Evolutionary conservation across 768 basidiomycete genomes (phyloP), one percentile per base, ranked within the genome.

Genomic region (Suillus variegatus): DNA sequence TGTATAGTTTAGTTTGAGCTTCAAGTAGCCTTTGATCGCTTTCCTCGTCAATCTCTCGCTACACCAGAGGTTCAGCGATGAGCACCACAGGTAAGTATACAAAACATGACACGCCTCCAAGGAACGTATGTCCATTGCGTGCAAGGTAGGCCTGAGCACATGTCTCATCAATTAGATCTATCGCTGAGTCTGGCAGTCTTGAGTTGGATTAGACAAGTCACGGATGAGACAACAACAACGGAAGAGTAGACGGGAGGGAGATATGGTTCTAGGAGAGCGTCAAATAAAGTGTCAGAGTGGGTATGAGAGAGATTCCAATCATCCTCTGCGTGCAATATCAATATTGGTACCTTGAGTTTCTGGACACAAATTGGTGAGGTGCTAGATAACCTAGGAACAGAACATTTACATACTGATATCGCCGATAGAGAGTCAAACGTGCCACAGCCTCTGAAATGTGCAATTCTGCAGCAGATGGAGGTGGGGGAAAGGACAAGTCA

Each of bases 261-360:
- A 63, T 84, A 78, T 1, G 86, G 86, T 25, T 88, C 86, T 36
- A 92, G 73, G 64, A 94, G 85, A 0, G 84, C 79, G 36, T 90
- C 81, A 76, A 93, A 93, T 28, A 95, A 84, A 0, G 80, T 76
- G 18, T 82, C 79, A 0, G 93, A 88, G 73, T 95, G 93, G 0
- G 82, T 79, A 68, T 86, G 81, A 0, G 89, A 88, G 56, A 95
- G 93, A 28, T 92, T 88, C 69, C 78, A 80, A 76, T 95, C 94
- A 73, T 94, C 82, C 66, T 84, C 80, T 7, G 93, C 87, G 74
- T 95, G 94, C 0, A 84, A 87, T 67, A 95, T 83, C 44, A 94
- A 79, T 8, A 92, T 82, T 10, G 90, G 87, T 0, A 85, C 84
- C 68, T 86, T 85, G 69, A 93, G 84, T 64, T 83, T 80, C 92